Percentiles rank a stretch among this genome's conserved stretches.
These are phyloP conservation scores for Neofusicoccum sp. DNA, from an alignment of 2,329 filamentous ascomycete species.

Conservation along the genomic window DNA sequence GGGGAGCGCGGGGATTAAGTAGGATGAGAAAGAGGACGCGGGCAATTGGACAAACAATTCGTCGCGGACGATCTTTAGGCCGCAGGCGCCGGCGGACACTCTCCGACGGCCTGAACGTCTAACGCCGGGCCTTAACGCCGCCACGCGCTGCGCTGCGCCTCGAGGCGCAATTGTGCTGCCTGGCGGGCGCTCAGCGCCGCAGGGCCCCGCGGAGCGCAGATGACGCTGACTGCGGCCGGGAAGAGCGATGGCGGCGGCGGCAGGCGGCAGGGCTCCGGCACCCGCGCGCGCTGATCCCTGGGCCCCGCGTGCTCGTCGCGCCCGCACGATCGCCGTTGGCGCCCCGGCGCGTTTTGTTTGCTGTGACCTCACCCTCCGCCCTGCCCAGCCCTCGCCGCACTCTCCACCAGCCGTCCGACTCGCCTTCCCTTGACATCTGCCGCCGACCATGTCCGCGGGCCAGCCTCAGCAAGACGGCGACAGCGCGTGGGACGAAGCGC, in stretches of 20 bases:
- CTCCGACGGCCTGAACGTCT: too few relatives aligned
- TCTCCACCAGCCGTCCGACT: neutral
- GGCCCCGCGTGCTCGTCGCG: neutral
- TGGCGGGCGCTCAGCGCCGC: neutral
- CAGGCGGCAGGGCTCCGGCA: neutral
- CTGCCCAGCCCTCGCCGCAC: neutral
- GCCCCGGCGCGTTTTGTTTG: neutral
- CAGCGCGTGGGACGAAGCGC: slow-evolving; percentile 37
- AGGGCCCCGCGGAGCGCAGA: neutral
- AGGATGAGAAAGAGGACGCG: neutral
- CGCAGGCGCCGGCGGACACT: neutral
- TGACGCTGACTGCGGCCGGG: neutral
- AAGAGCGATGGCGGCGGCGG: neutral
- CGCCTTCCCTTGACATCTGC: too few relatives aligned
- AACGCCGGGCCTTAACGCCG: neutral
- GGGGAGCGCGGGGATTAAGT: neutral
- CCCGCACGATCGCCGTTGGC: slow-evolving; percentile 5
- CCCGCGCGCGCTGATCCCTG: neutral
- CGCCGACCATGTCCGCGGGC: neutral
- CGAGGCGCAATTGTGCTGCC: neutral
- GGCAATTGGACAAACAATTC: neutral
- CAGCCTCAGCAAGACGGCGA: neutral
- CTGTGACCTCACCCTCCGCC: neutral
- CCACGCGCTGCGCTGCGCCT: neutral
- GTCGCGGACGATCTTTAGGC: slow-evolving; percentile 5